Evolutionary conservation across 2,329 filamentous ascomycete genomes (phyloP).

Genomic region (Nigrospora osmanthi): DNA sequence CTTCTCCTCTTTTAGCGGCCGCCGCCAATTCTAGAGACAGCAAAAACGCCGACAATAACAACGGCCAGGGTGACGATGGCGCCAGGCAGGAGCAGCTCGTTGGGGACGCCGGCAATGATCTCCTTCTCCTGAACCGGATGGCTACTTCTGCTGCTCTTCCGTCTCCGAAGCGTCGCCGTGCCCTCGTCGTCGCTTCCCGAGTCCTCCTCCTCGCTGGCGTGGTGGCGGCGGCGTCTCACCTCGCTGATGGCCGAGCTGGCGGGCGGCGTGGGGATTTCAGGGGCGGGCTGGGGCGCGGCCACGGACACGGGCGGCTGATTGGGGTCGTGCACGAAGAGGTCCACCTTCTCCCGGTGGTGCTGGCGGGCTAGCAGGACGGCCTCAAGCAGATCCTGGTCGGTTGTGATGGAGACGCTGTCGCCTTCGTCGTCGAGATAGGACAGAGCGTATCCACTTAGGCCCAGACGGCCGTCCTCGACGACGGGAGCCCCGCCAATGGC

Average conservation of each 20-base stretch:
- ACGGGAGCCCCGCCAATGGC: constrained; percentile 72
- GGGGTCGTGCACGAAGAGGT: constrained; percentile 92
- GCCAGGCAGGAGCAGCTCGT: constrained; percentile 86
- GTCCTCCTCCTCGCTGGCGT: constrained; percentile 39
- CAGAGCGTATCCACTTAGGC: constrained; percentile 74
- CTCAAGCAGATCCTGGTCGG: constrained; percentile 86
- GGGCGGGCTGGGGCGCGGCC: constrained; percentile 40
- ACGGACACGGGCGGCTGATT: constrained; percentile 74
- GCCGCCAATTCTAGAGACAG: constrained; percentile 63
- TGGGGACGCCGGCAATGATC: constrained; percentile 84
- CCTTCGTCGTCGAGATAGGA: constrained; percentile 97
- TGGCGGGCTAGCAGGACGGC: constrained; percentile 78
- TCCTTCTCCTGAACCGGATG: constrained; percentile 54
- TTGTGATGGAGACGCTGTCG: constrained; percentile 93
- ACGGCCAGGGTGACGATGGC: constrained; percentile 93
- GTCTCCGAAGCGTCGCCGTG: constrained; percentile 42
- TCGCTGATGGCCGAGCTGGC: constrained; percentile 34
- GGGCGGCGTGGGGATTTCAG: constrained; percentile 37
- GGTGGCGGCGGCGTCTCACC: constrained; percentile 40
- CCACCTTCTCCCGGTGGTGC: constrained; percentile 80
- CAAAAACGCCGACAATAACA: constrained; percentile 89
- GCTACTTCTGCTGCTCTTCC: constrained; percentile 33
- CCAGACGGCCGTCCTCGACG: constrained; percentile 72
- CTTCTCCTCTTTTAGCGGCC: constrained; percentile 13
- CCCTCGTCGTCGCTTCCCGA: constrained; percentile 47